phyloP scores from a whole-genome alignment of 2,329 filamentous ascomycete species.

The Diaporthe sp. region DNA sequence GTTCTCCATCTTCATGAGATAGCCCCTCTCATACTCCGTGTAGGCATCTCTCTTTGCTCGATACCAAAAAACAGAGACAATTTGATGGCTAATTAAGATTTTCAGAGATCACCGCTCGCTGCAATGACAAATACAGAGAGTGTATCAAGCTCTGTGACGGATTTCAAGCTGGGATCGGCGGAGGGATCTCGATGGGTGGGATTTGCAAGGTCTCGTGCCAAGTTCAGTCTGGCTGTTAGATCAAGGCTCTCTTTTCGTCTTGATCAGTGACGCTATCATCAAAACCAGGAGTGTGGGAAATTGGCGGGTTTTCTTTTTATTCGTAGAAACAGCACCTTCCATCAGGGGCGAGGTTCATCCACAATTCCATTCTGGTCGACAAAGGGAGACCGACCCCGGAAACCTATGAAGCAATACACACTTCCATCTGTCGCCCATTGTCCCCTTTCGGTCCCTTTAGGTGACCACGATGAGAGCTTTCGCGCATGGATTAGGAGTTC shows the following conservation, averaged over 20 bases:
- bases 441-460: too few species aligned
- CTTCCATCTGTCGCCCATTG: too few species aligned
- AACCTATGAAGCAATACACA: too few species aligned
- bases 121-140: background rate
- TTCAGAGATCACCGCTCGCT: background rate
- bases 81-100: background rate
- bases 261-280: too few species aligned
- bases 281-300: too few species aligned
- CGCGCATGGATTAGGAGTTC: too few species aligned
- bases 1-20: background rate
- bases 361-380: too few species aligned
- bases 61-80: background rate
- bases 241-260: background rate
- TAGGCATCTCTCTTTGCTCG: background rate
- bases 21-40: background rate
- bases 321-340: too few species aligned
- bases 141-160: background rate
- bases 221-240: background rate
- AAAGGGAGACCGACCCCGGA: too few species aligned
- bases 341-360: too few species aligned
- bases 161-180: background rate
- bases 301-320: too few species aligned
- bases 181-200: background rate
- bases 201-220: background rate
- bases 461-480: too few species aligned